Base-by-base conservation (phyloP, 305 asterid genomes). In the Rubia balearica region DNA sequence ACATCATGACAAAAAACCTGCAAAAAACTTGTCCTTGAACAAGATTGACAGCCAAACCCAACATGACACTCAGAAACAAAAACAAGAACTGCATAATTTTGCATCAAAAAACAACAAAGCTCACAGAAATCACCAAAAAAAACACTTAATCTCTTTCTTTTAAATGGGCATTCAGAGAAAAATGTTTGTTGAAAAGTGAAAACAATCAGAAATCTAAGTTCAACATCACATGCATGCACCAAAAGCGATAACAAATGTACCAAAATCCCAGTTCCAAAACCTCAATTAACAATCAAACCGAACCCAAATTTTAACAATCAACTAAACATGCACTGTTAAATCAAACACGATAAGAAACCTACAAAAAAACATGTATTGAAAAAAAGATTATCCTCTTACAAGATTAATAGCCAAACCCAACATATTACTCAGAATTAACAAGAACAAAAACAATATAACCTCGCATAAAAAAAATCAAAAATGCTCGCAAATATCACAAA, bases 201-300 rank as follows among this genome's bases (percentile, higher is more conserved):
- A 36, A 36, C 40, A 36, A 36, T 36, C 40, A 36, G 40, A 36
- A 36, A 36, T 6, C 40, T 33, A 36, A 36, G 40, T 36, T 36
- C 40, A 36, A 36, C 40, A 36, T 36, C 40, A 33, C 73, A 61
- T 74, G 69, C 77, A 68, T 74, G 73, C 73, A 36, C 48, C 21
- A 45, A 51, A 61, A 57, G 8, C 21, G 17, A 38, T 7, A 8
- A 10, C 8, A 21, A 22, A 40, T 36, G 7, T 4, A 36, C 38
- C 46, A n/a, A 64, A n/a, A 64, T 36, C 68, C 78, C 46, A 10
- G 19, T 24, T 36, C 36, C 67, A 42, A 43, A 63, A 13, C 75
- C 33, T 42, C 16, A 24, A 69, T n/a, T 30, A 41, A 16, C 40
- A 56, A 45, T 51, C n/a, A 43, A 75, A n/a, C 67, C 64, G 19